Evolutionary conservation across 495 filamentous ascomycete species (phyloP), one percentile per base, ranked within the genome.

Genomic region (Aspergillus biplanus): DNA sequence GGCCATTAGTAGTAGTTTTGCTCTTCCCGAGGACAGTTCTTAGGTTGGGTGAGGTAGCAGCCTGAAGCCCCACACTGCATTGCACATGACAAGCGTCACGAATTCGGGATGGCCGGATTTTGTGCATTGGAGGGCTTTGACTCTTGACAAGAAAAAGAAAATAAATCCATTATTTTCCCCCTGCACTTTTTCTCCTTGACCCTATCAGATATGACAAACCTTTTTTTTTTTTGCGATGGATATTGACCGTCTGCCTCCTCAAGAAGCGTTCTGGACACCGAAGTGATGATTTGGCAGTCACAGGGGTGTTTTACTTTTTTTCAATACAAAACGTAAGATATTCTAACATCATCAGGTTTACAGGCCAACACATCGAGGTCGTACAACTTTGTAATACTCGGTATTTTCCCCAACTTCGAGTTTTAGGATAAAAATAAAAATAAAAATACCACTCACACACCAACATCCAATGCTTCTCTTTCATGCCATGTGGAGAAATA

Each of bases 101-200:
- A 63, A 54, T 60, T 66, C 69, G 69, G 69, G 63, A 68, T 62
- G 59, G 52, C 66, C 69, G 66, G 69, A 68, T 67, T 65, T 48
- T 62, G 33, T 58, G 39, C 50, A 56, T 44, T 27, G 54, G 9
- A 32, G 37, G 59, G 35, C 50, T 21, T 37, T 16, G 15, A 42
- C 21, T 27, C 21, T 27, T 27, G 18, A 55, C 35, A 21, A 49
- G 33, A 50, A 57, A 58, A 33, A 59, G 32, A 55, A 55, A 58
- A 53, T 13, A 58, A 27, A 33, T 42, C 52, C 31, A 53, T 32
- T 27, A 53, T 32, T 16, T 54, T 54, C 34, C 11, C 21, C 16
- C 13, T 53, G 21, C 21, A 27, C 34, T 54, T 34, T 34, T 34
- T 33, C 8, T 54, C 11, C 8, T 44, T 57, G 6, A 9, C 47